Base-by-base conservation (phyloP, 2,329 filamentous ascomycete genomes). In the Aspergillus sp. region DNA sequence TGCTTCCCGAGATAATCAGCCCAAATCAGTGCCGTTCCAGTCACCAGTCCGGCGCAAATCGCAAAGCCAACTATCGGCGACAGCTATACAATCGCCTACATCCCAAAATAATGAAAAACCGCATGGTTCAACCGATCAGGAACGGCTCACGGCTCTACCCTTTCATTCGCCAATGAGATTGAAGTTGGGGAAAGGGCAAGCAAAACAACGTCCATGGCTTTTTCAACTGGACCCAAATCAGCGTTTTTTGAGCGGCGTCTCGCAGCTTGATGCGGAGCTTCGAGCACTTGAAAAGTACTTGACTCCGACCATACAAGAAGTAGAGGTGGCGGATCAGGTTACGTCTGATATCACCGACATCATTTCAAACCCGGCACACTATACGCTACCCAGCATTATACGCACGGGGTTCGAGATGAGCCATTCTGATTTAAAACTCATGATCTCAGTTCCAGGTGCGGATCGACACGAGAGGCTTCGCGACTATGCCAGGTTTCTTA, bases 361-460 rank as follows among this genome's bases (percentile, higher is more conserved):
- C 77, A 47, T 61, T 69, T 60, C 47, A 62, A 17, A 60, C 72
- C 39, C 54, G 20, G 15, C 11, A 3, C 66, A 9, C 71, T 76
- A 6, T 74, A 81, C 56, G 59, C 82, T 3, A 81, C 83, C 57
- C 85, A 85, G 17, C 86, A 84, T 8, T 74, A 12, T 81, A 55
- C 68, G 71, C 11, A 85, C 79, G 13, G 81, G 82, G 8, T 69
- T 86, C 36, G 78, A 80, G 0, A 66, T 80, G 53, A 76, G 80
- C 26, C 74, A 76, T 41, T 87, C 85, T 6, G 81, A 83, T 66
- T 73, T 87, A 12, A 81, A 87, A 64, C 81, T 74, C 69, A 77
- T 70, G 50, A 75, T 73, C 61, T 60, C 61, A n/a, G 63, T 73
- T 17, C 54, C 63, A 24, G 68, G 74, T 56, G 58, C 70, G 4